These are phyloP conservation scores for Xylariales sp. DNA, from an alignment of 2,329 filamentous ascomycete species.

Conservation along the genomic window DNA sequence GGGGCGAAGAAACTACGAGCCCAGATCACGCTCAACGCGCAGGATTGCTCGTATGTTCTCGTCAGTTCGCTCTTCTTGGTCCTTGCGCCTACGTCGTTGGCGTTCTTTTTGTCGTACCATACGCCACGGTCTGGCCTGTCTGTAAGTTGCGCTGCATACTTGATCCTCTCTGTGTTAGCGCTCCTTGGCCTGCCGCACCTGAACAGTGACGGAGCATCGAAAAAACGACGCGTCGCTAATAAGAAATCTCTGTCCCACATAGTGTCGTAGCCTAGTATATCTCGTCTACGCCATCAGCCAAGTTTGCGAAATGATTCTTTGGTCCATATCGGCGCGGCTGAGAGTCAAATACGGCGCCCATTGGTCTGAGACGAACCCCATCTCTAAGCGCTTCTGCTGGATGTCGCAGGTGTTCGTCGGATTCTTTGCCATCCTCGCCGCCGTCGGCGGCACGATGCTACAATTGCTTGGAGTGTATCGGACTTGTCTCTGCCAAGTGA, in stretches of 20 bases:
- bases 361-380: slow-evolving; percentile 44
- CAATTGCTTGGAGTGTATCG: slow-evolving; percentile 48
- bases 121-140: slow-evolving; percentile 50
- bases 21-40: slow-evolving; percentile 38
- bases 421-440: slow-evolving; percentile 47
- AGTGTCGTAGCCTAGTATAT: slow-evolving; percentile 51
- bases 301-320: slow-evolving; percentile 48
- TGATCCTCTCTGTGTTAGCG: too few species aligned
- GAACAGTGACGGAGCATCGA: too few species aligned
- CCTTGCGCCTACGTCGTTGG: slow-evolving; percentile 48
- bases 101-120: slow-evolving; percentile 51
- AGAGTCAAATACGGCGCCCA: slow-evolving; percentile 43
- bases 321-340: slow-evolving; percentile 47
- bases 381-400: slow-evolving; percentile 47
- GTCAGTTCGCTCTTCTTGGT: slow-evolving; percentile 42
- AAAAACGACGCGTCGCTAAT: background rate
- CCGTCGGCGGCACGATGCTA: slow-evolving; percentile 48
- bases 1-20: slow-evolving; percentile 34
- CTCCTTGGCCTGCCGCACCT: background rate
- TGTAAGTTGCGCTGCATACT: slow-evolving; percentile 1
- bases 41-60: slow-evolving; percentile 43
- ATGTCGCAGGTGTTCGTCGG: slow-evolving; percentile 48
- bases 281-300: slow-evolving; percentile 51
- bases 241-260: background rate
- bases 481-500: slow-evolving; percentile 46